phyloP scores from a whole-genome alignment of 306 rosid genomes.

The Cucurbita ficifolia region DNA sequence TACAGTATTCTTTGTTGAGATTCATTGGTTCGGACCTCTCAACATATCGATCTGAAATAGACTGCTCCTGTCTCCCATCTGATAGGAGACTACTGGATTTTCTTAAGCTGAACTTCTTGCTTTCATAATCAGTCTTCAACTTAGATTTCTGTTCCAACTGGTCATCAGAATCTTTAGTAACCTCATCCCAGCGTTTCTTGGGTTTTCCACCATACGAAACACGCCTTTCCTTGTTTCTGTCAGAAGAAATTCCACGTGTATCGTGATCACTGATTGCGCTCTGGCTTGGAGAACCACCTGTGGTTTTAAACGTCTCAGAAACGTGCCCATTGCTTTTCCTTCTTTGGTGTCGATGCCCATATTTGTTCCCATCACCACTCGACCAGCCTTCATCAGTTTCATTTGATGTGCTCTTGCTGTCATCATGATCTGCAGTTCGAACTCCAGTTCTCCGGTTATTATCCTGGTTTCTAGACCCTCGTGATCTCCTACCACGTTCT shows the following conservation, averaged over 20 bases:
- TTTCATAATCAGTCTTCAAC: background rate
- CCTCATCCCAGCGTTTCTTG: background rate
- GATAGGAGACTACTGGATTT: background rate
- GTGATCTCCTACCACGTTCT: conserved; percentile 8
- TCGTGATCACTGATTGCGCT: background rate
- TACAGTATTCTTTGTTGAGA: conserved; percentile 2
- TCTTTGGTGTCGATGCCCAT: conserved; percentile 17
- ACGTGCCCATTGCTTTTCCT: background rate
- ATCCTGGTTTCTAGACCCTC: background rate
- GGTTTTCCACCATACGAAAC: background rate
- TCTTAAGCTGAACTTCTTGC: background rate
- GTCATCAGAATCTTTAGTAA: background rate
- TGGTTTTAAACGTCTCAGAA: background rate
- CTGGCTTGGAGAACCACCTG: background rate
- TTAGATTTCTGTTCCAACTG: background rate
- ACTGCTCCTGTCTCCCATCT: background rate
- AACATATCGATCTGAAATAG: background rate
- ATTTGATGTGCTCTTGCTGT: conserved; percentile 15
- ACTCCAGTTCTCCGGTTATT: conserved; percentile 15
- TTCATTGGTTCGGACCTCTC: conserved; percentile 3
- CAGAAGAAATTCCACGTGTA: background rate
- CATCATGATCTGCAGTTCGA: conserved; percentile 9
- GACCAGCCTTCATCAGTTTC: conserved; percentile 24
- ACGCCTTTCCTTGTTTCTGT: background rate
- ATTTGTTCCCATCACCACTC: conserved; percentile 2